phyloP scores from a whole-genome alignment of 2,329 filamentous ascomycete genomes.

The Fusarium solani-melongenae region DNA sequence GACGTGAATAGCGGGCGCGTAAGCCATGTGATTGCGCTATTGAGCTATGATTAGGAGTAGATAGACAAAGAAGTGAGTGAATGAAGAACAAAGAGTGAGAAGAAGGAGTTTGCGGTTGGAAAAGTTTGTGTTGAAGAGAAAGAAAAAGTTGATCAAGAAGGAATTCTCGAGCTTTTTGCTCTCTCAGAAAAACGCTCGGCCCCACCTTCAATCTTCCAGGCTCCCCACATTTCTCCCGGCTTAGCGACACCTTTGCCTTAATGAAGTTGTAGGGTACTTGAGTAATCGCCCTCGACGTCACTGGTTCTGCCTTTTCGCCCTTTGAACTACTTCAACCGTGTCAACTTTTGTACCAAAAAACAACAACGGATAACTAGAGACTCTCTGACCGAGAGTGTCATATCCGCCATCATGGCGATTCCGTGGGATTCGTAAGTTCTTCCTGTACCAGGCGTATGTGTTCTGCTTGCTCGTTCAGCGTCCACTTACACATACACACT shows the following conservation, averaged over 20 bases:
- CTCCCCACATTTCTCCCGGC: slow-evolving; percentile 16
- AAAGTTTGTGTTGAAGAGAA: slow-evolving; percentile 16
- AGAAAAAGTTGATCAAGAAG: slow-evolving; percentile 8
- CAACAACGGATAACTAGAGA: neutral
- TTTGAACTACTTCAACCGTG: slow-evolving; percentile 17
- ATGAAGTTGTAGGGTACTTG: slow-evolving; percentile 5
- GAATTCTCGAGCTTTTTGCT: slow-evolving; percentile 30
- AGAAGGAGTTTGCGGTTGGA: neutral
- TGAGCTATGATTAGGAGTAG: slow-evolving; percentile 12
- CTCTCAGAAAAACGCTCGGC: slow-evolving; percentile 13
- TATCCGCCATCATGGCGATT: slow-evolving; percentile 41
- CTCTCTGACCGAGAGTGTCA: neutral
- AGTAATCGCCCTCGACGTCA: slow-evolving; percentile 34
- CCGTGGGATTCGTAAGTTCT: slow-evolving; percentile 44
- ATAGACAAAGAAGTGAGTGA: neutral
- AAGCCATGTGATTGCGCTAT: slow-evolving; percentile 30
- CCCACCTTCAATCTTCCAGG: slow-evolving; percentile 21
- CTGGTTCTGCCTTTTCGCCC: slow-evolving; percentile 25
- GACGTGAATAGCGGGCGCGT: slow-evolving; percentile 3
- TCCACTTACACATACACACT: slow-evolving; percentile 10
- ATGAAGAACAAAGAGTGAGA: neutral
- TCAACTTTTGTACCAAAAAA: slow-evolving; percentile 21
- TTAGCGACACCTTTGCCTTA: slow-evolving; percentile 29
- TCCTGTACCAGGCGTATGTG: too few relatives aligned
- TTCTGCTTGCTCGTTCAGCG: too few relatives aligned